These are phyloP conservation scores for Beauveria sp. DNA, from an alignment of 2,329 filamentous ascomycete species.

Conservation along the genomic window DNA sequence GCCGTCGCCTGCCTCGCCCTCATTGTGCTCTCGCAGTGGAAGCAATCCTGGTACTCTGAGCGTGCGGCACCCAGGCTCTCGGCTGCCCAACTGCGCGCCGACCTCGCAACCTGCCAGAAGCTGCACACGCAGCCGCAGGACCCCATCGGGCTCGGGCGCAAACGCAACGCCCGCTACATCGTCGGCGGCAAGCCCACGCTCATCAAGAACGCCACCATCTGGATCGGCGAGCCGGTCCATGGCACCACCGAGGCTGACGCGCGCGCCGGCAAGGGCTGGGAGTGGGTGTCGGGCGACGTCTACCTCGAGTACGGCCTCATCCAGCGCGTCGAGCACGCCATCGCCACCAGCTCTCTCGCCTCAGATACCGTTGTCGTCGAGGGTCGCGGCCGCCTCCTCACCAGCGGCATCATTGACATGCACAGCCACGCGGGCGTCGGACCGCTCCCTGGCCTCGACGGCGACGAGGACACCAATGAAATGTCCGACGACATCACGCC, in stretches of 20 bases:
- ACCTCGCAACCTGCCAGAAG: constrained; percentile 48
- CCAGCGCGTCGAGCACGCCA: constrained; percentile 39
- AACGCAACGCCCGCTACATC: constrained; percentile 53
- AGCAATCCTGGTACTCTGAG: constrained; percentile 27
- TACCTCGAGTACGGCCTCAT: constrained; percentile 55
- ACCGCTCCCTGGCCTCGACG: constrained; percentile 45
- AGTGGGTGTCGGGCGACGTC: constrained; percentile 54
- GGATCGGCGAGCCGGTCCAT: constrained; percentile 52
- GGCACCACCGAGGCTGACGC: constrained; percentile 46
- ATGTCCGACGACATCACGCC: constrained; percentile 57
- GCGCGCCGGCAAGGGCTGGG: constrained; percentile 49
- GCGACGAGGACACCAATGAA: constrained; percentile 56
- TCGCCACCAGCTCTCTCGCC: constrained; percentile 35
- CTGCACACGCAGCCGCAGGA: constrained; percentile 48
- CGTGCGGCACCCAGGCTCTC: constrained; percentile 35
- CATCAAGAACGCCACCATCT: constrained; percentile 59
- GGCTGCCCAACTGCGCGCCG: constrained; percentile 40
- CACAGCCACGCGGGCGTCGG: constrained; percentile 59
- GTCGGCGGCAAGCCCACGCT: constrained; percentile 51
- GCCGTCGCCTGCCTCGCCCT: constrained; percentile 41
- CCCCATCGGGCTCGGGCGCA: constrained; percentile 46
- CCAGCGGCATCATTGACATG: constrained; percentile 64
- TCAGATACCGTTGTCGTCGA: constrained; percentile 45
- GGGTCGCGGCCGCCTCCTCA: constrained; percentile 53
- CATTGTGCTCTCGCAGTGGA: constrained; percentile 43